Evolutionary conservation across 805 yeast species (phyloP).

Genomic region (Lipomyces chichibuensis): DNA sequence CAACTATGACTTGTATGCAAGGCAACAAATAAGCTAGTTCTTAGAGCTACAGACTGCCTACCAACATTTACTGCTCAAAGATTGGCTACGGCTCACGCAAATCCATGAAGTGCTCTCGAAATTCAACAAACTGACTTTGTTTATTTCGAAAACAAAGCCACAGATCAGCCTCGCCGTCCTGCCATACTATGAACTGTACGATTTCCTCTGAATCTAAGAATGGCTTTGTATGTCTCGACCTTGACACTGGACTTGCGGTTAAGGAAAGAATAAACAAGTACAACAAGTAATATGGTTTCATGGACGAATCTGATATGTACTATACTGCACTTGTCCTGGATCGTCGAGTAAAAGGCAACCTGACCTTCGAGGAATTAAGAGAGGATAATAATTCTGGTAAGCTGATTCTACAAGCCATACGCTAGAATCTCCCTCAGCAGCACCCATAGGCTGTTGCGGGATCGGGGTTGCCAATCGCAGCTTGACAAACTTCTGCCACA

Average conservation of each 20-base stretch:
- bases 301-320: background rate
- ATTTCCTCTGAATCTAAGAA: conserved; percentile 3
- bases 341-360: conserved; percentile 6
- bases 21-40: conserved; percentile 1
- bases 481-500: no score
- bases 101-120: conserved; percentile 3
- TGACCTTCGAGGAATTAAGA: conserved; percentile 3
- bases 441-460: background rate
- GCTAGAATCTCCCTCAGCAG: background rate
- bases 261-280: conserved; percentile 4
- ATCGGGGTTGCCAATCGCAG: no score
- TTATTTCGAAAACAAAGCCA: background rate
- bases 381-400: conserved; percentile 1
- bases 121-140: no score
- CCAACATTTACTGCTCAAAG: background rate
- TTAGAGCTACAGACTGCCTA: background rate
- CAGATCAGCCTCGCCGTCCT: conserved; percentile 1
- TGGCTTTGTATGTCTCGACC: background rate
- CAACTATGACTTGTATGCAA: no score
- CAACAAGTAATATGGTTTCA: background rate
- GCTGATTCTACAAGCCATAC: background rate
- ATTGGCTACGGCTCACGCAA: conserved; percentile 6
- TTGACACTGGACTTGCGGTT: conserved; percentile 3
- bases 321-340: conserved; percentile 7
- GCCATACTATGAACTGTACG: background rate